phyloP scores from a whole-genome alignment of 2,329 filamentous ascomycete genomes.

The Talaromyces sp. region DNA sequence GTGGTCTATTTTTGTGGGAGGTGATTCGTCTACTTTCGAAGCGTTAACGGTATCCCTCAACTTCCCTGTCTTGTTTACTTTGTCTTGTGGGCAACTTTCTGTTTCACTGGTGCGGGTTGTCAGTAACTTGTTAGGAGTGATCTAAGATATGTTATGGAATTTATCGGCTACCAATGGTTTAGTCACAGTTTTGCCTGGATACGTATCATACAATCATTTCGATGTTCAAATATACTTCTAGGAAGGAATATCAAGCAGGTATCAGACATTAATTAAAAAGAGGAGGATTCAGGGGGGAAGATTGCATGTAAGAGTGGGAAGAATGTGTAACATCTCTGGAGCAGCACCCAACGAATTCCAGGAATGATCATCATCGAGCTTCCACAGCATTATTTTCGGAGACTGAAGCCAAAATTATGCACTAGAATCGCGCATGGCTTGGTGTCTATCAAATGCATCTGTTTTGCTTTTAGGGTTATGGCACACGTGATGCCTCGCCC shows the following conservation, averaged over 20 bases:
- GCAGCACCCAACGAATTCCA: background rate
- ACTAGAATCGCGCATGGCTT: background rate
- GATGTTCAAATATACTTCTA: too few species aligned
- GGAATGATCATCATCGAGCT: background rate
- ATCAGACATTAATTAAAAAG: background rate
- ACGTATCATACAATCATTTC: background rate
- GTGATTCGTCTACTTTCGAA: background rate
- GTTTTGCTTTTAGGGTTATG: background rate
- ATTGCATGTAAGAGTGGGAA: background rate
- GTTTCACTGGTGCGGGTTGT: background rate
- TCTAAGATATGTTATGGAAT: background rate
- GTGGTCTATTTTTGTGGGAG: background rate
- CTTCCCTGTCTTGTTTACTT: background rate
- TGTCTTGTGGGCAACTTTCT: background rate
- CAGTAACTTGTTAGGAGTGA: background rate
- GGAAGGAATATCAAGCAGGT: background rate
- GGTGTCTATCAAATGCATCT: background rate
- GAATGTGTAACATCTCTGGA: background rate
- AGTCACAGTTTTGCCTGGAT: background rate
- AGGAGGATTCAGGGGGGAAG: background rate
- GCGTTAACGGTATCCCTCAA: background rate
- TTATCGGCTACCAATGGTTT: background rate
- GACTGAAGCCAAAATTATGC: background rate
- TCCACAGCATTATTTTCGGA: too few species aligned
- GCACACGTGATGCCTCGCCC: background rate